Base-by-base conservation (phyloP, 768 basidiomycete genomes). In the Boletellus sp. region DNA sequence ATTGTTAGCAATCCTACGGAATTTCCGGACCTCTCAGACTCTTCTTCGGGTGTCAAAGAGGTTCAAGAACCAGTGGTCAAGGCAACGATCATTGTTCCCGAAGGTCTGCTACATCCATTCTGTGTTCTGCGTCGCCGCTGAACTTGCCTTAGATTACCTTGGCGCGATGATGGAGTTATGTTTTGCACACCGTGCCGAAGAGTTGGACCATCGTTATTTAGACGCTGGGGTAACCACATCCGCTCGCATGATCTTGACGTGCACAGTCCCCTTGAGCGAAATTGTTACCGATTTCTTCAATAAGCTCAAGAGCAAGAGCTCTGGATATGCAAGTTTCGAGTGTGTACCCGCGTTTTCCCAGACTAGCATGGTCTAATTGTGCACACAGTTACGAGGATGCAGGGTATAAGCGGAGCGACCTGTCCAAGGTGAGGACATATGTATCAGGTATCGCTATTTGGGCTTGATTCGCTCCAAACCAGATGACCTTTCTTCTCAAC, bases 141-240 rank as follows among this genome's bases (percentile, higher is more conserved):
- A 8, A 43, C 2, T 40, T 45, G 53, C 42, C 41, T 24, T 57
- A 93, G 93, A 91, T 54, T 94, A 93, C 64, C 84, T 96, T 31
- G 95, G 95, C 8, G 87, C 88, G 39, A 94, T 99, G 87, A 94
- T 98, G 87, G 88, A 90, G 35, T 78, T 98, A 1, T 96, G 94
- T 64, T 89, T 83, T 65, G 75, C 79, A 5, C 91, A 90, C 62
- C 83, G 96, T 41, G 95, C 85, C 2, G 81, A 86, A 48, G 81
- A 90, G 41, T 68, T 95, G 45, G 87, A 94, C 34, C 87, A 94
- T 69, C 79, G 79, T 28, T 92, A 94, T 63, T 75, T 97, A 17
- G 92, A 95, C 46, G 66, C 70, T n/a, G 67, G 71, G 19, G 45
- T 35, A n/a, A 51, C 60, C 3, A 43, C 50, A 20, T 67, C 67